Evolutionary conservation across 352 stramenopile genomes (phyloP).

Genomic region (Sclerospora graminicola): DNA sequence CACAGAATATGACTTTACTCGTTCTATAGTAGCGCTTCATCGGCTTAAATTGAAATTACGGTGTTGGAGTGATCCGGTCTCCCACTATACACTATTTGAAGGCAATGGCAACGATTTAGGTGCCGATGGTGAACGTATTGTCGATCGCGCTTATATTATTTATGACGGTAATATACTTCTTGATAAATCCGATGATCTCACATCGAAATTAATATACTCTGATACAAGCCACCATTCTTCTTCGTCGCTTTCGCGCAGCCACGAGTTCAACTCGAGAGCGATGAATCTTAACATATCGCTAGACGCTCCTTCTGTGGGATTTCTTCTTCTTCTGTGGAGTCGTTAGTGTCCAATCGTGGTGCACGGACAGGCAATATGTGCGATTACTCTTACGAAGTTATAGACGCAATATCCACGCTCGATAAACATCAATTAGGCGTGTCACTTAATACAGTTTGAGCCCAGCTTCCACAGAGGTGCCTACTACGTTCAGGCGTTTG

Average conservation of each 20-base stretch:
- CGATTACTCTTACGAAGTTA: conserved; percentile 21
- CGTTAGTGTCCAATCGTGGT: conserved; percentile 14
- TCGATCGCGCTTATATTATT: no score
- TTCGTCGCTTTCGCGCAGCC: no score
- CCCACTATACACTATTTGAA: conserved; percentile 69
- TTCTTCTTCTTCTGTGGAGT: conserved; percentile 15
- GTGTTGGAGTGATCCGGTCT: conserved; percentile 64
- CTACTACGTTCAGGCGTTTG: conserved; percentile 49
- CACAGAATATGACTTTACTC: no score
- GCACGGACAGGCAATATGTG: conserved; percentile 19
- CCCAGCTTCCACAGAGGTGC: conserved; percentile 20
- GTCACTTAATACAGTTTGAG: conserved; percentile 32
- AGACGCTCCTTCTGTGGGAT: conserved; percentile 1
- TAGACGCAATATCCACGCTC: conserved; percentile 18
- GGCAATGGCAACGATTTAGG: conserved; percentile 31
- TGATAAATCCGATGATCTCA: conserved; percentile 33
- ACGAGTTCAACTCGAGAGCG: conserved; percentile 14
- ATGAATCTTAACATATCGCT: conserved; percentile 7
- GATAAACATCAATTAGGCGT: conserved; percentile 21
- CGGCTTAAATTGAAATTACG: conserved; percentile 52
- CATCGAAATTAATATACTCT: conserved; percentile 60
- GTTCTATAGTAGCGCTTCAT: no score
- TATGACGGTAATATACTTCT: conserved; percentile 20
- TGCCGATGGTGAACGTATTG: conserved; percentile 21
- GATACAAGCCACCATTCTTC: conserved; percentile 38